A percentile compares a stretch with the other conserved stretches of the same genome.
phyloP scores from a whole-genome alignment of 2,329 filamentous ascomycete genomes.

The Tolypocladium tropicale region DNA sequence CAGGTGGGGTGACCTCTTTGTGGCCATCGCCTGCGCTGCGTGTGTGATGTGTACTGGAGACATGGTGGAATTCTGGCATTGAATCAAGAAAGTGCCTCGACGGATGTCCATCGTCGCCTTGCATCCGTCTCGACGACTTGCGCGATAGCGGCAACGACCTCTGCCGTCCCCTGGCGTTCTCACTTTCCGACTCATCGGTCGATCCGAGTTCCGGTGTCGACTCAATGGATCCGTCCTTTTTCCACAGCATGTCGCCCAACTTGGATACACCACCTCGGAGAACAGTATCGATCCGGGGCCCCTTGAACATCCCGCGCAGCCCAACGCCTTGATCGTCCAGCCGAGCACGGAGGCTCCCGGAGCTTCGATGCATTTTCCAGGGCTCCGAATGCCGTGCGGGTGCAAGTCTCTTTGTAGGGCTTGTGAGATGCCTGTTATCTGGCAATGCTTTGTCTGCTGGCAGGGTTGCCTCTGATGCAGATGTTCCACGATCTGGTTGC shows the following conservation, averaged over 20 bases:
- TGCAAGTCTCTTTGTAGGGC: slow-evolving; percentile 23
- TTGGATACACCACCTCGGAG: slow-evolving; percentile 50
- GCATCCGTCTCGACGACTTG: slow-evolving; percentile 19
- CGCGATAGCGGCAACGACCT: slow-evolving; percentile 24
- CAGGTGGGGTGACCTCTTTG: slow-evolving; percentile 6
- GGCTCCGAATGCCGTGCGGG: slow-evolving; percentile 10
- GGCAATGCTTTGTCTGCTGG: slow-evolving; percentile 12
- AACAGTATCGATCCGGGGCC: slow-evolving; percentile 61
- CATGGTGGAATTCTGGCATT: slow-evolving; percentile 38
- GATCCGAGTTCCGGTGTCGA: slow-evolving; percentile 27
- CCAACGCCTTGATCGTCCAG: slow-evolving; percentile 20
- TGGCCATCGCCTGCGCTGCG: slow-evolving; percentile 7
- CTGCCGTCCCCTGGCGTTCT: slow-evolving; percentile 27
- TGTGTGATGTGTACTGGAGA: slow-evolving; percentile 15
- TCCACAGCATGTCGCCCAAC: slow-evolving; percentile 47
- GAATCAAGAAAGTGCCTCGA: slow-evolving; percentile 38
- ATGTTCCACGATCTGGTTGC: slow-evolving; percentile 15
- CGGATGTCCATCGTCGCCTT: slow-evolving; percentile 18
- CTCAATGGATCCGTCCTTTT: slow-evolving; percentile 31
- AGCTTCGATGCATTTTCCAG: slow-evolving; percentile 29
- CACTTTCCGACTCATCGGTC: slow-evolving; percentile 39
- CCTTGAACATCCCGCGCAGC: slow-evolving; percentile 64
- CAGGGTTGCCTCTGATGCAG: slow-evolving; percentile 15
- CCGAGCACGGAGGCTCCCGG: slow-evolving; percentile 36
- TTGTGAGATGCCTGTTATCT: slow-evolving; percentile 4